Evolutionary conservation across 768 basidiomycete genomes (phyloP), one percentile per base, ranked within the genome.

Genomic region (Leccinum sublutescens): DNA sequence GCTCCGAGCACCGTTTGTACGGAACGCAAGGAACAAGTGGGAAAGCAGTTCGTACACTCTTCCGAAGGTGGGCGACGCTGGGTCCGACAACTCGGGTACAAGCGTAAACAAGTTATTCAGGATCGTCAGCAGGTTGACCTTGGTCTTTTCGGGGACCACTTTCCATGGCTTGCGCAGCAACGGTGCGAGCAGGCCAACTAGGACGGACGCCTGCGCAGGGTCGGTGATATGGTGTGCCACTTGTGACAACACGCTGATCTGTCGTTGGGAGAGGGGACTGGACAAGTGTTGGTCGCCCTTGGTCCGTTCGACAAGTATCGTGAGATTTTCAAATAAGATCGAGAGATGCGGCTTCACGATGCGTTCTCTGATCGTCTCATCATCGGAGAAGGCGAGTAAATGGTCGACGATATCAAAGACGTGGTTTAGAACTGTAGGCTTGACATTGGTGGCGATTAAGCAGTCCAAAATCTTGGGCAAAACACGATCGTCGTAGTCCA

Each of bases 321-420:
- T 81, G 38, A 98, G 78, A 68, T 89, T 89, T 14, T 78, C 73
- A 25, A 98, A 83, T 1, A 99, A 80, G 3, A 78, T 70, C 29
- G 87, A 81, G 21, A 93, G 80, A 69, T 91, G 84, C 0, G 87
- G 93, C 62, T 83, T 82, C 60, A 95, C 74, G 31, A 91, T 78
- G 21, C 64, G 62, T 27, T 82, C 80, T 1, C 80, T 78, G 29
- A 88, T 76, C 12, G 66, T 67, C 29, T 75, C 75, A 45, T 87
- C 82, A 5, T 79, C 78, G 2, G 88, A 82, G 29, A 82, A 77
- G 4, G 70, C 78, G 52, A 91, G 76, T 0, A 98, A 34, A 29
- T 79, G 80, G 47, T 94, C 91, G 51, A 95, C 79, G 58, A 96
- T 86, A 68, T 98, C 95, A 64, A 96, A 89, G 4, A 98, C 81